Base-by-base conservation (phyloP, 345 rosid genomes). In the Brassica juncea region DNA sequence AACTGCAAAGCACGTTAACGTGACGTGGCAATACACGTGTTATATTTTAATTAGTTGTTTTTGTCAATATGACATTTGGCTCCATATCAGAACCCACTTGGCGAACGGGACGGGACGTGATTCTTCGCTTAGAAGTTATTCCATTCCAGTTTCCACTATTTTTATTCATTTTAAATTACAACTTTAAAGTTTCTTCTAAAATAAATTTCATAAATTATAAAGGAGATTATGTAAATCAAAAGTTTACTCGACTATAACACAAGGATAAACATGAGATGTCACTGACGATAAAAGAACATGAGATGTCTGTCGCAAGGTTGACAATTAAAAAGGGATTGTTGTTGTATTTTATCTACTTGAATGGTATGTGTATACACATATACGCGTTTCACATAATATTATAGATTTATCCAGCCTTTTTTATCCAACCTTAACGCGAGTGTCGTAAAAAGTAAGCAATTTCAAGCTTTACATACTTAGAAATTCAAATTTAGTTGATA, bases 41-140 rank as follows among this genome's bases (percentile, higher is more conserved):
- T 54, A 0, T 0, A 0, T 0, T 39, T 0, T 70, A 14, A 80
- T 74, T 80, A 63, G 83, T 37, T 35, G 52, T 3, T 0, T 60
- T 28, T 10, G 19, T 42, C 4, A 15, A 21, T 2, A 9, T 11
- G 83, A 70, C 83, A 80, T 62, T 69, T 80, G 83, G 31, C 55
- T 16, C 28, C 67, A 25, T 54, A 15, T 63, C 34, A 1, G 58
- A 3, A 3, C 31, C 83, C 79, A 75, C 67, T 70, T 80, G 79
- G 83, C 83, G 70, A 55, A 54, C 21, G 44, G 72, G 49, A 11
- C 58, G 74, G 14, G 70, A 52, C 23, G 37, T 69, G 28, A 68
- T 68, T 5, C 82, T 80, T 80, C 79, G 79, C 75, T 10, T 80
- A 61, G 60, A 80, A 80, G 79, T 74, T 74, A 80, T 63, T 42